Evolutionary conservation across 345 rosid species (phyloP).

Genomic region (Rhodamnia argentea): DNA sequence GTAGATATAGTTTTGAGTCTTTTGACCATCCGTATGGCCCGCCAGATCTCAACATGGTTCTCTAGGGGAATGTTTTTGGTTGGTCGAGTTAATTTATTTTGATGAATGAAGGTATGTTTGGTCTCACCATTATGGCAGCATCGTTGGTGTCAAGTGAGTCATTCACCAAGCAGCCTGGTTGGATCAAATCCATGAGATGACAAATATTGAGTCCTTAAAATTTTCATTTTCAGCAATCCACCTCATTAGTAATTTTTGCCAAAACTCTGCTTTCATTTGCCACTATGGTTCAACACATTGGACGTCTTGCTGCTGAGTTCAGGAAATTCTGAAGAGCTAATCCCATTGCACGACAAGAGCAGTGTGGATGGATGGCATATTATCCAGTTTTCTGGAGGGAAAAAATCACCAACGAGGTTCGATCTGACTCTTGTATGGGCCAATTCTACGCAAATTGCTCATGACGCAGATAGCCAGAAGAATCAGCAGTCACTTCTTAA

Average conservation of each 20-base stretch:
- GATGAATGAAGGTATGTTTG: too few relatives aligned
- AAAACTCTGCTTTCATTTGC: not conserved
- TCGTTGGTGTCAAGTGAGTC: not conserved
- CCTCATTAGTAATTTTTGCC: not conserved
- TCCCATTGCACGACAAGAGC: slow-evolving; percentile 40
- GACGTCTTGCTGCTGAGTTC: not conserved
- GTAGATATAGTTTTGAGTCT: not conserved
- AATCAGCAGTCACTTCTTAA: slow-evolving; percentile 43
- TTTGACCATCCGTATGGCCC: not conserved
- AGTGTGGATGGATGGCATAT: slow-evolving; percentile 66
- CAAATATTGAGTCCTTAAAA: not conserved
- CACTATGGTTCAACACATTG: not conserved
- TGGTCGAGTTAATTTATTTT: not conserved
- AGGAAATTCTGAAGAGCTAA: slow-evolving; percentile 43
- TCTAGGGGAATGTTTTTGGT: not conserved
- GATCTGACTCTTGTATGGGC: slow-evolving; percentile 42
- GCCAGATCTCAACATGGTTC: not conserved
- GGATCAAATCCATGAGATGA: not conserved
- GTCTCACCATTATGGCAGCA: not conserved
- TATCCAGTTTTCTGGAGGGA: slow-evolving; percentile 83
- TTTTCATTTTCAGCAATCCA: not conserved
- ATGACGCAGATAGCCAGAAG: not conserved
- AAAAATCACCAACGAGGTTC: slow-evolving; percentile 45
- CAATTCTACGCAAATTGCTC: slow-evolving; percentile 5
- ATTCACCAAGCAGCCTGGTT: not conserved